Base-by-base conservation (phyloP, 164 flowering plant species). In the Vitis rupestris region DNA sequence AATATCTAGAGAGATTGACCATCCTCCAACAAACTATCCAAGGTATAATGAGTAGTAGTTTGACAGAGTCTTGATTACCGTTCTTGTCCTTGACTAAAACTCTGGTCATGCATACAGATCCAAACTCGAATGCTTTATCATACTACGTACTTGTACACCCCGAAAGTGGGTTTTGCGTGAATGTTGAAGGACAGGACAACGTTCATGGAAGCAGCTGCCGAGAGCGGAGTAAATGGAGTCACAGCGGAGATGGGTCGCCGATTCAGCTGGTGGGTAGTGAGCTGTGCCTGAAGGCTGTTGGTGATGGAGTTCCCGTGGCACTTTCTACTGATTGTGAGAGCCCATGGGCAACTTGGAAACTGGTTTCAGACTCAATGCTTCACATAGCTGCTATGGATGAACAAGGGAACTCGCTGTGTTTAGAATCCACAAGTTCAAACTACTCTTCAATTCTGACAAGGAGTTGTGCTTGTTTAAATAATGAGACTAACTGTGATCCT, bases 141-240 rank as follows among this genome's bases (percentile, higher is more conserved):
- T 63, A 75, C 61, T 62, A 67, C 37, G 63, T 79, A 44, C 44
- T 83, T 63, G 83, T 59, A 66, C 89, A 86, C 71, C 84, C 89
- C 14, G 66, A 51, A 51, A 85, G 80, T 29, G 86, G 86, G 12
- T 68, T n/a, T 8, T 83, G 86, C 63, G 72, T 23, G 27, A 23
- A 23, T 23, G 27, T 75, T 4, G 31, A 29, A 1, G 66, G 53
- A 10, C 27, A 23, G 27, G 11, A 31, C 4, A 68, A 14, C 5
- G 17, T 77, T 55, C 5, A 59, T 57, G 59, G 65, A 8, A 61
- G 60, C 14, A 71, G 68, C 59, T 83, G 87, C 67, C 16, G 52
- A 15, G 44, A 27, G 3, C 66, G 74, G 56, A 75, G 70, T 50
- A 61, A 53, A 9, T 85, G 81, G 84, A 75, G 13, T 17, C 76